These are phyloP conservation scores for Colletotrichum graminicola DNA, from an alignment of 2,329 filamentous ascomycete species.

Conservation along the genomic window DNA sequence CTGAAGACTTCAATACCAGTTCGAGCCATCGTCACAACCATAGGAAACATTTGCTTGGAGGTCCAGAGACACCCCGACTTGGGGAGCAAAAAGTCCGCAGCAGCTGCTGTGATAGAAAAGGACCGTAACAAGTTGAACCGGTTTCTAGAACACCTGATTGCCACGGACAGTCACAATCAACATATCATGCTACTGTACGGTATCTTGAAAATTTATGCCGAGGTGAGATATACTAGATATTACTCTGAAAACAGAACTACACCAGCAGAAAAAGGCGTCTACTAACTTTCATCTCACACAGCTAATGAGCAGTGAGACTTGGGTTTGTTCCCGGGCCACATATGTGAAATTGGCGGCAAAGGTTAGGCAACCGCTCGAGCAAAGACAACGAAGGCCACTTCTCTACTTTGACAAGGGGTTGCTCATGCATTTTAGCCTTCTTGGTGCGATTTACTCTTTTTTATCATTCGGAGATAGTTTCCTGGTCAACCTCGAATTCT, in stretches of 20 bases:
- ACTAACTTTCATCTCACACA: not conserved
- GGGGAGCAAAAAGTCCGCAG: not conserved
- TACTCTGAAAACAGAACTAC: too few relatives aligned
- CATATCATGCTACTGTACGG: constrained; percentile 30
- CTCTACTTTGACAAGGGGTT: constrained; percentile 28
- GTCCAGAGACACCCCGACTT: not conserved
- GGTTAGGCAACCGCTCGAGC: constrained; percentile 7
- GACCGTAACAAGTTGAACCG: constrained; percentile 13
- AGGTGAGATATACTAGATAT: constrained; percentile 1
- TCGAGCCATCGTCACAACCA: constrained; percentile 11
- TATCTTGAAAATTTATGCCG: constrained; percentile 16
- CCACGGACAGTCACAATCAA: constrained; percentile 17
- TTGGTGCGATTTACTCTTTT: not conserved
- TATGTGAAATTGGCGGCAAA: constrained; percentile 14
- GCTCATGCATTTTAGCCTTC: constrained; percentile 20
- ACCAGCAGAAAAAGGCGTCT: not conserved
- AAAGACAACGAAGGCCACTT: not conserved
- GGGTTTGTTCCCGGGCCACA: constrained; percentile 8
- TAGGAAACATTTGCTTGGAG: constrained; percentile 20
- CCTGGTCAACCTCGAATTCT: constrained; percentile 15
- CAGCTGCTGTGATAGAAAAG: constrained; percentile 7
- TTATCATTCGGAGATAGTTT: constrained; percentile 19
- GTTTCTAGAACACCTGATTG: constrained; percentile 17
- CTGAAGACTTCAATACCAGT: constrained; percentile 21
- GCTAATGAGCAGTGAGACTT: constrained; percentile 27